phyloP scores from a whole-genome alignment of 2,329 filamentous ascomycete genomes.

The Paecilomyces niveus region DNA sequence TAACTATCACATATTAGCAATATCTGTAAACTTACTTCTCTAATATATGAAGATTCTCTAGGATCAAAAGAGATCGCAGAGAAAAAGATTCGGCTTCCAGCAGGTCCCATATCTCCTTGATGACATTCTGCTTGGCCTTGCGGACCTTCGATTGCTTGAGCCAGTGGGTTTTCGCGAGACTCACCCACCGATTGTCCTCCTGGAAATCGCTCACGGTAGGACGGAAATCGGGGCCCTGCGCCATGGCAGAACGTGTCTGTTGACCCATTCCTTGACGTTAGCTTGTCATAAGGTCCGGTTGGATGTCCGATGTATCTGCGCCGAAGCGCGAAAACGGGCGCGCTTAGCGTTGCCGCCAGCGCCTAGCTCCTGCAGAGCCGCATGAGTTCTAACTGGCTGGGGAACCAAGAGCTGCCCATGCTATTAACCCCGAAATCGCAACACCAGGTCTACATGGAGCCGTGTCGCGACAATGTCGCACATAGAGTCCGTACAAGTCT shows the following conservation, averaged over 20 bases:
- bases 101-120: constrained; percentile 87
- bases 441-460: not conserved
- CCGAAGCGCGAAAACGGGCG: constrained; percentile 17
- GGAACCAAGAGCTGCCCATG: not conserved
- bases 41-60: constrained; percentile 85
- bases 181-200: constrained; percentile 45
- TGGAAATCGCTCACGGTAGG: constrained; percentile 37
- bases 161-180: constrained; percentile 81
- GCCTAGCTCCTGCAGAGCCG: constrained; percentile 25
- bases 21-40: constrained; percentile 56
- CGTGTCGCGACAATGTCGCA: constrained; percentile 21
- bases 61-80: constrained; percentile 66
- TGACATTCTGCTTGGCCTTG: constrained; percentile 70
- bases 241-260: constrained; percentile 49
- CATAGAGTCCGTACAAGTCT: constrained; percentile 32
- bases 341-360: constrained; percentile 10
- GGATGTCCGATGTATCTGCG: constrained; percentile 19
- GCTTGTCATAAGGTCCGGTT: constrained; percentile 54
- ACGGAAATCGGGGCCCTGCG: constrained; percentile 41
- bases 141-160: constrained; percentile 62
- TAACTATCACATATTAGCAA: not conserved
- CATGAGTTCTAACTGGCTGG: constrained; percentile 7
- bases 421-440: not conserved
- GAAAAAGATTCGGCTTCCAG: constrained; percentile 76
- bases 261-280: constrained; percentile 28